phyloP scores from a whole-genome alignment of 83 land plant genomes.

The Isoetes engelmannii region DNA sequence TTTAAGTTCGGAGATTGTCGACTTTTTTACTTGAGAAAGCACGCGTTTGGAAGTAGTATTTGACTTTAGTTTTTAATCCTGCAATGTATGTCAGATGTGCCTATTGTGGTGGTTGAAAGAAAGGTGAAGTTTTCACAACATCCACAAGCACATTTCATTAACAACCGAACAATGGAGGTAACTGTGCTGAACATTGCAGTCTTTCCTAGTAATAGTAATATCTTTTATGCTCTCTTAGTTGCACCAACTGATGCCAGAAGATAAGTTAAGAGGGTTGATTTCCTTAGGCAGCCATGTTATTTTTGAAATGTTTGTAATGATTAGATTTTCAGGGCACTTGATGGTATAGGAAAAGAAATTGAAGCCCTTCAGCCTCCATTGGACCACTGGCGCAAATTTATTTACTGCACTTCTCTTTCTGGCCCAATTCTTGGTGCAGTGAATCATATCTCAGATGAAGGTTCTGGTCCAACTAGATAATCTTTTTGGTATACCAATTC shows the following conservation, averaged over 20 bases:
- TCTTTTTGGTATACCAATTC: not conserved
- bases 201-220: not conserved
- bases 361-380: constrained; percentile 70
- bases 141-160: constrained; percentile 84
- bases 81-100: constrained; percentile 10
- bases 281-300: too few relatives aligned
- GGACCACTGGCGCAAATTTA: constrained; percentile 89
- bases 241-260: not conserved
- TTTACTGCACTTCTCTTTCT: constrained; percentile 80
- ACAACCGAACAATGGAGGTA: constrained; percentile 86
- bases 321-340: constrained; percentile 71
- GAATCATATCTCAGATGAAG: constrained; percentile 47
- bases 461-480: constrained; percentile 4
- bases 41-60: too few relatives aligned
- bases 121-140: constrained; percentile 45
- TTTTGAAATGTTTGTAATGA: too few relatives aligned
- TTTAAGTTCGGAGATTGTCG: too few relatives aligned
- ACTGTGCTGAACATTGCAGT: too few relatives aligned
- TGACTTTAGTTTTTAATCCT: not conserved
- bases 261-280: too few relatives aligned
- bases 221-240: not conserved
- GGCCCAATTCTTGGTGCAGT: constrained; percentile 82
- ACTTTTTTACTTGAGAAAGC: too few relatives aligned
- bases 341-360: constrained; percentile 64
- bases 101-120: constrained; percentile 46